These are phyloP conservation scores for Sanguinoderma infundibulare DNA, from an alignment of 1,284 basidiomycete species.

Conservation along the genomic window DNA sequence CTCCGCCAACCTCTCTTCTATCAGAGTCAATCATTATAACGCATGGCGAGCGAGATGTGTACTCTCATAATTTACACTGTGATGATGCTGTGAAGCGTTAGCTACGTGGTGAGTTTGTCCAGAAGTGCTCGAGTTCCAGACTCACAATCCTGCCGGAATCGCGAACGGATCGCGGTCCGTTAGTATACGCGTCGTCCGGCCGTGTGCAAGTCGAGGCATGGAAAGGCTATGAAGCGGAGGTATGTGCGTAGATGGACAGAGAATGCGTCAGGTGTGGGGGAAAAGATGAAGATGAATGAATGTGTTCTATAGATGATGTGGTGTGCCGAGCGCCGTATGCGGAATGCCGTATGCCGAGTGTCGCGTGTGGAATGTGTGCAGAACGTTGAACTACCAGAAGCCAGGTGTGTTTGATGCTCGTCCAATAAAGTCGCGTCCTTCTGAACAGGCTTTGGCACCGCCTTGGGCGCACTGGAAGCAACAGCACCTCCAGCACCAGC, in stretches of 20 bases:
- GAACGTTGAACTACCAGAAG: too few species aligned
- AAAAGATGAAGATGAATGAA: not conserved
- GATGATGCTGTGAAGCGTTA: constrained; percentile 5
- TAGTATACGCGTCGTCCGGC: too few species aligned
- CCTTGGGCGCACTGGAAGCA: not conserved
- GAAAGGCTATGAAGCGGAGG: not conserved
- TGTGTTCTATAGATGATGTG: constrained; percentile 3
- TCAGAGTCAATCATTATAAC: not conserved
- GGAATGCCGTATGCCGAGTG: not conserved
- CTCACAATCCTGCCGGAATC: not conserved
- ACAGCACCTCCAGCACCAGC: constrained; percentile 4
- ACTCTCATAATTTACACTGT: constrained; percentile 24
- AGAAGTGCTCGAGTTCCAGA: not conserved
- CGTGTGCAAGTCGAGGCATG: not conserved
- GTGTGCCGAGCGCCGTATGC: not conserved
- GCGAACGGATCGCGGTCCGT: not conserved
- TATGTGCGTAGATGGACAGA: not conserved
- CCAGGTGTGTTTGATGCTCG: not conserved
- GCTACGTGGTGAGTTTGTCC: not conserved
- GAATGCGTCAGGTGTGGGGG: not conserved
- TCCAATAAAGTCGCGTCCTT: not conserved
- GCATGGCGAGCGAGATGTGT: constrained; percentile 1
- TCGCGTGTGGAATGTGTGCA: too few species aligned
- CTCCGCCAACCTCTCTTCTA: not conserved
- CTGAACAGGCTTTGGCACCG: constrained; percentile 1